Conservation (phyloP, 208 protist genomes). For the Acanthamoeba quina region DNA sequence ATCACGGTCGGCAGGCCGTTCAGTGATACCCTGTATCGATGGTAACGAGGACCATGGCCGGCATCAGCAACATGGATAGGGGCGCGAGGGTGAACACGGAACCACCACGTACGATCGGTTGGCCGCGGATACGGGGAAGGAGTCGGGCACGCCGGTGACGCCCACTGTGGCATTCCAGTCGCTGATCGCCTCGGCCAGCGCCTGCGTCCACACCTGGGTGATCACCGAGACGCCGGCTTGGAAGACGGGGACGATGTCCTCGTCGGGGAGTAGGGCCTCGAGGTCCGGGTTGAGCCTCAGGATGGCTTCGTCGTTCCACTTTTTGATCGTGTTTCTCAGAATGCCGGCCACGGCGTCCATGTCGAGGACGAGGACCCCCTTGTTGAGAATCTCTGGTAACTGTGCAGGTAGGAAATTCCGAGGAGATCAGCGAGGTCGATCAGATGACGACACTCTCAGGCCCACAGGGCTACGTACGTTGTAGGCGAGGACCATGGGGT, state of each 20-base stretch:
- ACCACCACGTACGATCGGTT: background rate
- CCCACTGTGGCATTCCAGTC: slow-evolving; percentile 15
- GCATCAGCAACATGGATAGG: background rate
- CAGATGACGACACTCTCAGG: no score
- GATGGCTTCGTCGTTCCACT: background rate
- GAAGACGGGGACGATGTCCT: background rate
- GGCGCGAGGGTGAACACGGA: no score
- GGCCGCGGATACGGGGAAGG: background rate
- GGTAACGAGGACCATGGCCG: no score
- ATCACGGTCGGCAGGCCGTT: background rate
- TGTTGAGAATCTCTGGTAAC: background rate
- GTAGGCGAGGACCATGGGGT: background rate
- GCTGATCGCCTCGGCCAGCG: background rate
- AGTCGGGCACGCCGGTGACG: background rate
- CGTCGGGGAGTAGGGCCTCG: background rate
- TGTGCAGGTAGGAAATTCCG: background rate
- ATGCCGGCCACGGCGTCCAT: background rate
- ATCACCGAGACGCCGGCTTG: background rate
- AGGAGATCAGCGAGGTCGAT: background rate
- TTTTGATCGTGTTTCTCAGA: background rate
- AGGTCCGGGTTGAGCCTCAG: background rate
- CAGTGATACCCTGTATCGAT: background rate
- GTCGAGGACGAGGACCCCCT: background rate
- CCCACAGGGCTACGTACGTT: no score
- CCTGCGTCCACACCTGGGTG: background rate